Percentiles rank a stretch among this genome's conserved stretches.
Evolutionary conservation across 2,329 filamentous ascomycete species (phyloP).

Genomic region (Calycina herbarum): DNA sequence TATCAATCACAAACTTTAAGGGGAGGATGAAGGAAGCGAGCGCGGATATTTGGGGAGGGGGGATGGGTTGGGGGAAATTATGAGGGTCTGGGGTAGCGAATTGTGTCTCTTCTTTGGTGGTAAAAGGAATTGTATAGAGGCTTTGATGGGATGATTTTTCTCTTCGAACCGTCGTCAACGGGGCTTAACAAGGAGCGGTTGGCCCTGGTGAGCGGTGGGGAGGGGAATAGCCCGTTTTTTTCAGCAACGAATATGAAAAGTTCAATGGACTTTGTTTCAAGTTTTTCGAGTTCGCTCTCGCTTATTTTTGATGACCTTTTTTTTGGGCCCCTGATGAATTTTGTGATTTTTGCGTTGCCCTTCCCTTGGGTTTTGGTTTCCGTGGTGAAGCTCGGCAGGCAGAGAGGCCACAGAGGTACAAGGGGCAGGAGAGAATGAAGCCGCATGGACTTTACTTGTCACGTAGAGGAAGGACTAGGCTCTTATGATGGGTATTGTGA

Average conservation of each 20-base stretch:
- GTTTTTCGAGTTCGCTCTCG: background rate
- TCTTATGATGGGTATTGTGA: no score
- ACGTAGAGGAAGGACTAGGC: no score
- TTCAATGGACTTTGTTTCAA: background rate
- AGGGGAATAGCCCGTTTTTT: slow-evolving; percentile 16
- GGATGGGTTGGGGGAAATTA: background rate
- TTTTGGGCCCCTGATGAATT: background rate
- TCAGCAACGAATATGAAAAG: slow-evolving; percentile 33
- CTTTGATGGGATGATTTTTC: background rate
- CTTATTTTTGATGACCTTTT: background rate
- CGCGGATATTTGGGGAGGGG: background rate
- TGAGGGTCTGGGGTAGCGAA: background rate
- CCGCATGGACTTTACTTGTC: no score
- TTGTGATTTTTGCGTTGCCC: no score
- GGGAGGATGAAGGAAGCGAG: background rate
- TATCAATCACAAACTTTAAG: background rate
- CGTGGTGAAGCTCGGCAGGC: no score
- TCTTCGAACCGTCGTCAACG: slow-evolving; percentile 11
- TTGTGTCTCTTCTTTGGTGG: background rate
- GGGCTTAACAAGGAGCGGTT: background rate
- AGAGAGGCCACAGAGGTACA: no score
- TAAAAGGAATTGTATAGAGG: slow-evolving; percentile 2
- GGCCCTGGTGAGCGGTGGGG: background rate
- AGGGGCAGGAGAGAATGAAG: no score
- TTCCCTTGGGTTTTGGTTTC: no score